Conservation (phyloP, 768 basidiomycete genomes). For the Serendipita sp. region DNA sequence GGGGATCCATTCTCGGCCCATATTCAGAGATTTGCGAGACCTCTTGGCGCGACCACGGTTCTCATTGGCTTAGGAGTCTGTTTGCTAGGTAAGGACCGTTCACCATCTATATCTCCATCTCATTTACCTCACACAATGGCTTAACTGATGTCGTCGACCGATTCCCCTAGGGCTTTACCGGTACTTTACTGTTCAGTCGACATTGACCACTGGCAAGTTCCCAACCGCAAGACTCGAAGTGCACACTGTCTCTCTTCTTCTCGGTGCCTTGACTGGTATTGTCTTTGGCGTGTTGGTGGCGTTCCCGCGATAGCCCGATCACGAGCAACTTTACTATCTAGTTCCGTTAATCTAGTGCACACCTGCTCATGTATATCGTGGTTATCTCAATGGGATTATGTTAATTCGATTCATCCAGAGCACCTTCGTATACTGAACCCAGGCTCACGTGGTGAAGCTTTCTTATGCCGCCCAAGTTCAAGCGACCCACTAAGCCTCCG, state of each 20-base stretch:
- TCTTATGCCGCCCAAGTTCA: constrained; percentile 3
- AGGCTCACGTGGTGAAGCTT: not conserved
- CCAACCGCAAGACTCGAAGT: constrained; percentile 36
- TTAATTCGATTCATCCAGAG: too few relatives aligned
- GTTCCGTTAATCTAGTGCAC: too few relatives aligned
- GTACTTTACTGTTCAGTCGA: constrained; percentile 39
- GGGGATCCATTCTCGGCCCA: not conserved
- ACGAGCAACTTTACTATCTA: not conserved
- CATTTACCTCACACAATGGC: too few relatives aligned
- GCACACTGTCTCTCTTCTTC: constrained; percentile 26
- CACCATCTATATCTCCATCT: not conserved
- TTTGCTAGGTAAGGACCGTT: constrained; percentile 27
- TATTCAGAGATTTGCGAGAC: constrained; percentile 26
- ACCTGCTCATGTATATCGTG: too few relatives aligned
- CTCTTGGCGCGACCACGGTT: constrained; percentile 37
- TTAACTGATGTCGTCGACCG: not conserved
- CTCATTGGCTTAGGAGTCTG: constrained; percentile 33
- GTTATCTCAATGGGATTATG: too few relatives aligned
- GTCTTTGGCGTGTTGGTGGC: constrained; percentile 30
- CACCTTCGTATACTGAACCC: not conserved
- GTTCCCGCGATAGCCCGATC: constrained; percentile 10
- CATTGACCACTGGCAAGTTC: constrained; percentile 35
- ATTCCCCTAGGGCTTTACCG: constrained; percentile 28
- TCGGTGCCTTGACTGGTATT: constrained; percentile 28
- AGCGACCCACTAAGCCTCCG: not conserved